Evolutionary conservation across 768 basidiomycete genomes (phyloP), one percentile per base, ranked within the genome.

Genomic region (Thelephora ganbajun): DNA sequence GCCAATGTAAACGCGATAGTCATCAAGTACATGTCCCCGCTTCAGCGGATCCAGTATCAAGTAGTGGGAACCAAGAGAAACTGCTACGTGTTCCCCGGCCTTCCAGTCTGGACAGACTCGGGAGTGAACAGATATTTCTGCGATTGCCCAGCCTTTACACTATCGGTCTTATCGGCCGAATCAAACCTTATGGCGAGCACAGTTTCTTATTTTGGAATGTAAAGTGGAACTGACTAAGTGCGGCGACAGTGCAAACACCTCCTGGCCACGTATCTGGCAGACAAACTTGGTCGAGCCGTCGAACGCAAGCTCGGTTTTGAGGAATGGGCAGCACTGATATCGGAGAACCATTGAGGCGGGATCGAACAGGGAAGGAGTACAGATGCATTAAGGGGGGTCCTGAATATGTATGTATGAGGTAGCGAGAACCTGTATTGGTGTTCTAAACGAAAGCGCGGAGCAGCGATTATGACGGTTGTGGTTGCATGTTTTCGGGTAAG

Each of bases 211-310:
- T 19, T 18, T 33, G 20, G 23, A 14, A 50, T 44, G 19, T 44
- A 22, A 7, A 44, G 26, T 30, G 26, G 26, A 9, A 7, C 11
- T 43, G 30, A 35, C n/a, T 36, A 2, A n/a, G 37, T 14, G 45
- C 47, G 33, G 36, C 33, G 14, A 14, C 52, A 89, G 87, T 90
- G 87, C 57, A 89, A 90, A 59, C 87, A 90, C 59, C 61, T 85
- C 2, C 67, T 90, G 20, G 87, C 86, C 2, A 70, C 73, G 11
- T 64, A 69, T 12, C 64, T 90, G 12, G 81, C 82, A 2, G 61
- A 72, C 22, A 72, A 69, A 45, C 59, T 85, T 44, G 65, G 64
- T 3, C 68, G 67, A 47, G 77, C 69, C 50, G 54, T 75, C 34
- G 71, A 80, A 46, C 72, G 76, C 18, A 61, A 68, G 33, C 59